Base-by-base conservation (phyloP, 148 eudicot genomes). In the Cornus controversa region DNA sequence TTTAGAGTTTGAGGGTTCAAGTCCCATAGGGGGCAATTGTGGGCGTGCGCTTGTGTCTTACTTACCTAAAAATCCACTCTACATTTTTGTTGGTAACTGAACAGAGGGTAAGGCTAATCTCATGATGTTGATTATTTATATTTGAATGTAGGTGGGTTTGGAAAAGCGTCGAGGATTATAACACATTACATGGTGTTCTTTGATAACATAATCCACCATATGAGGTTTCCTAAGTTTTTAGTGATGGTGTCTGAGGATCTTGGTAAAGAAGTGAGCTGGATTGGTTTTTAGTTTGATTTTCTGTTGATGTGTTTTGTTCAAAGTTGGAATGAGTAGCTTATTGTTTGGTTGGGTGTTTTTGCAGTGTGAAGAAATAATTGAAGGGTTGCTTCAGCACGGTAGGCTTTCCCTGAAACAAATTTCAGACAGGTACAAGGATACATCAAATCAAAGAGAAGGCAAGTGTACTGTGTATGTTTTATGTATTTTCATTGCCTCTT, bases 341-440 rank as follows among this genome's bases (percentile, higher is more conserved):
- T 75, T 31, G 20, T n/a, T 78, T 57, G 73, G 24, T 80, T 20
- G n/a, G 9, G 54, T 28, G 16, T 74, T 80, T 83, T 77, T 72
- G 74, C 82, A 93, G 99, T 89, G 88, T 78, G 79, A 66, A 34
- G 85, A 75, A 36, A 86, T 96, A 78, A 75, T 96, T 80, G 91
- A 88, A 83, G 93, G 94, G 66, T 81, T 93, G 86, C 84, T 96
- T 83, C 91, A 90, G 75, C 98, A 96, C 81, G 99, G 99, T 23
- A 92, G 99, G 81, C 97, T 96, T 73, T 87, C 95, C 8, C 66
- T 92, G 69, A 86, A 86, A 18, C 92, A 88, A 83, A 86, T 90
- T 77, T 71, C 86, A 70, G 97, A 96, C 65, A 89, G 93, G 69
- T 73, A 84, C 50, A 82, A 82, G 77, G 78, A 75, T 74, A 73